Base-by-base conservation (phyloP, 371 early-diverging fungal species). In the Capniomyces stellatus region DNA sequence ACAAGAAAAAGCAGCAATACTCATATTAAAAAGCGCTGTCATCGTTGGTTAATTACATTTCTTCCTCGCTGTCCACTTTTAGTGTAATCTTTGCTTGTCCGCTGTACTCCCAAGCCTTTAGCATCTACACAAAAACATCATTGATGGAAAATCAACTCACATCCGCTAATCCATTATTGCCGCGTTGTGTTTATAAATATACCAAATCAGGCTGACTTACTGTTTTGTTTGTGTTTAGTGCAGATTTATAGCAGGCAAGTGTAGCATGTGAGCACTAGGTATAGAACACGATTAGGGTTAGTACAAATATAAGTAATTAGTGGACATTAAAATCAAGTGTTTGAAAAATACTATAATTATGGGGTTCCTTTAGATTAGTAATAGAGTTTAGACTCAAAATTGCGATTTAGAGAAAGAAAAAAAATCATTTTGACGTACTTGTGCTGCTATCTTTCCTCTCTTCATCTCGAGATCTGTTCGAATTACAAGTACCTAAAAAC, bases 371-470 rank as follows among this genome's bases (percentile, higher is more conserved):
- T 4, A 28, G 46, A 28, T 46, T 10, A 18, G 15, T 46, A 28
- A 46, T 29, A 10, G 35, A 35, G 15, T n/a, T n/a, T 15, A 35
- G 35, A 35, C 35, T 15, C 6, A 35, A 6, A 10, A 10, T 35
- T 6, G 15, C 6, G 15, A 35, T 35, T 6, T 10, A 35, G 15
- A 6, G 35, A 6, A 10, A 35, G 35, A 35, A 35, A 35, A 15
- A 10, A 35, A 35, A 35, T n/a, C n/a, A n/a, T n/a, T n/a, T n/a
- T n/a, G 15, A 35, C 35, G 15, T 35, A 35, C 35, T 25, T 92
- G 94, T 12, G 97, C 95, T 0, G 95, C 95, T 19, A 86, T 79
- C 60, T 96, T 94, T 30, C 97, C 97, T 65, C 92, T 93, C 29
- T 77, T 78, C 97, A 96, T 96, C 27, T 80, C 85, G 41, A 96